Base-by-base conservation (phyloP, 768 basidiomycete genomes). In the Lanmaoa rubissima region DNA sequence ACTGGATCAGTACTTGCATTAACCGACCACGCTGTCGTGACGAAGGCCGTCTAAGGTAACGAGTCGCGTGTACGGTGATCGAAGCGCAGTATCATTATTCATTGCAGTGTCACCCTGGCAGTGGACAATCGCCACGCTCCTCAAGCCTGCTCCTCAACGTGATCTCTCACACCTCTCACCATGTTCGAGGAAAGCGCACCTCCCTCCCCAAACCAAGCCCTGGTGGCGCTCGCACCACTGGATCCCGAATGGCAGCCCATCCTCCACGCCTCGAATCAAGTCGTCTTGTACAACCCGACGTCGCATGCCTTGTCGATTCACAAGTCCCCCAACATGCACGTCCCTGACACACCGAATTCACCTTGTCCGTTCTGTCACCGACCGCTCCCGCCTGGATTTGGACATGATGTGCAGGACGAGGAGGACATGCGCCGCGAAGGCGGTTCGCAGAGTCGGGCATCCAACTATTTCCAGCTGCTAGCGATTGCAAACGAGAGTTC, bases 231-330 rank as follows among this genome's bases (percentile, higher is more conserved):
- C 6, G 58, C 61, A 26, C 65, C 64, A 16, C 21, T 51, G 1
- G 67, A 66, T 5, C 66, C 65, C 2, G 75, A 84, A 54, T 93
- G 91, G 91, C 87, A 81, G 52, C 86, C 90, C 1, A 91, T 94
- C 58, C 77, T 92, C 17, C 90, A 91, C 45, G 80, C 81, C n/a
- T 86, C 88, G 1, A 89, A 91, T 70, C 90, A 93, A 65, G 86
- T 94, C 36, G 92, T 94, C 16, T 79, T 94, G 9, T 94, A 93
- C 74, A 91, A 94, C 67, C 86, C 92, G 0, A 86, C 82, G 2
- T 92, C 88, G 1, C 92, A 94, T 66, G 91, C 92, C 2, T 75
- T 94, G 21, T 82, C 91, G 17, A 87, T 92, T 55, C 77, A 76
- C 48, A 60, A 60, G 43, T 73, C 73, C 34, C 66, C 75, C 38